Base-by-base conservation (phyloP, 2,329 filamentous ascomycete genomes). In the Fusarium miscanthi region DNA sequence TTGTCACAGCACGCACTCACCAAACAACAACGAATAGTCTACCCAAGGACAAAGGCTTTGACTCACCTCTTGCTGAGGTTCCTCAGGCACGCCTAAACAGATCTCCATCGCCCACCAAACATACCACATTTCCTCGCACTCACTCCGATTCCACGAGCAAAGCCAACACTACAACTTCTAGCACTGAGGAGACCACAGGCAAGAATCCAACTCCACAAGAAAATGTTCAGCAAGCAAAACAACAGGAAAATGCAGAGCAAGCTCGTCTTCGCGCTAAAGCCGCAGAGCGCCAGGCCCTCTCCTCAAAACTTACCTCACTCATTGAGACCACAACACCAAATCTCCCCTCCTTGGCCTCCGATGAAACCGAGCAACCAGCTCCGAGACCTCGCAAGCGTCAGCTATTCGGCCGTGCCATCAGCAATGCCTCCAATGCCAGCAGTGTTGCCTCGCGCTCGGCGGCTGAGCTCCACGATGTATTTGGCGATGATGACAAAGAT, bases 391-490 rank as follows among this genome's bases (percentile, higher is more conserved):
- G 84, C 3, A 82, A 84, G 57, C 85, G 87, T 16, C 83, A 85
- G 59, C 86, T 91, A 62, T 81, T 91, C 6, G 89, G 89, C 9
- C 86, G 89, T 16, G 89, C 87, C 6, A 80, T 87, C 33, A 90
- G 88, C 80, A 90, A 90, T 74, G 84, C 84, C 6, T 90, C 88
- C 5, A 85, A 85, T 2, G 82, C 82, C 9, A 88, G 87, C 59
- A 86, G 81, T 58, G 77, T 76, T n/a, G 82, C 79, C 48, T 85
- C 86, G 59, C 81, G 81, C 21, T 85, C 86, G 46, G 75, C 70
- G 4, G 59, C 63, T 45, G 67, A 73, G 27, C 82, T 82, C 21
- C 73, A 81, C 16, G 74, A 76, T 25, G 60, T 58, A 25, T 57
- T 73, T 40, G 60, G 60, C 30, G 76, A 77, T 13, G 73, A 75